Evolutionary conservation across 352 stramenopile species (phyloP), one percentile per base, ranked within the genome.

Genomic region (Pythium dissotocum): DNA sequence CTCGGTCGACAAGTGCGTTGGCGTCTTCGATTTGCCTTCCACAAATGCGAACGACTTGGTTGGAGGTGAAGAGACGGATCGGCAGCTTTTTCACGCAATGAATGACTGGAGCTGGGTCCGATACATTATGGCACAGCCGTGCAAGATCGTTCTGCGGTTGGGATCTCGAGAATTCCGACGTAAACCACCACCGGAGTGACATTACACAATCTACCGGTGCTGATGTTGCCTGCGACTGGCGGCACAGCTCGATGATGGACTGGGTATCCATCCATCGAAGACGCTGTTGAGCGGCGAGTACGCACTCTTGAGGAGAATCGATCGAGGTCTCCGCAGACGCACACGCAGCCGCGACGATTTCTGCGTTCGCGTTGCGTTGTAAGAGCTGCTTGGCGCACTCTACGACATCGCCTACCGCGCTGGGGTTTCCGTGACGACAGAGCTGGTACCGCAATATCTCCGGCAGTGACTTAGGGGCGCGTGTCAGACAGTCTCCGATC

Each of bases 181-280:
- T 51, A 38, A 63, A 71, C 69, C 69, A 72, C 6, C 59, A 58
- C 24, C 70, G 67, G 16, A 80, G 36, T 52, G 75, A 44, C 4
- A 63, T 6, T 1, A 73, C 83, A 49, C 80, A 91, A 2, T 69
- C 56, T 21, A 88, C 69, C 21, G 80, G 79, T 0, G 61, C 69
- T 16, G 26, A 36, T 1, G 72, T 68, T 0, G 16, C 52, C 24
- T 14, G 44, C 32, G 75, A 69, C 14, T 66, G 28, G 7, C 66
- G 63, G 54, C 83, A 91, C 7, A 91, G 61, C 2, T 63, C 38
- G 21, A 63, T 63, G 21, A 80, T 64, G 0, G 63, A 62, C 1
- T 69, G 40, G 32, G 63, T 53, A 30, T 81, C 66, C 73, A 92
- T 87, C 81, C 81, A 89, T 0, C 74, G 63, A 0, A 89, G 77